Evolutionary conservation across 768 basidiomycete species (phyloP).

Genomic region (Phlebiopsis flavidoalba): DNA sequence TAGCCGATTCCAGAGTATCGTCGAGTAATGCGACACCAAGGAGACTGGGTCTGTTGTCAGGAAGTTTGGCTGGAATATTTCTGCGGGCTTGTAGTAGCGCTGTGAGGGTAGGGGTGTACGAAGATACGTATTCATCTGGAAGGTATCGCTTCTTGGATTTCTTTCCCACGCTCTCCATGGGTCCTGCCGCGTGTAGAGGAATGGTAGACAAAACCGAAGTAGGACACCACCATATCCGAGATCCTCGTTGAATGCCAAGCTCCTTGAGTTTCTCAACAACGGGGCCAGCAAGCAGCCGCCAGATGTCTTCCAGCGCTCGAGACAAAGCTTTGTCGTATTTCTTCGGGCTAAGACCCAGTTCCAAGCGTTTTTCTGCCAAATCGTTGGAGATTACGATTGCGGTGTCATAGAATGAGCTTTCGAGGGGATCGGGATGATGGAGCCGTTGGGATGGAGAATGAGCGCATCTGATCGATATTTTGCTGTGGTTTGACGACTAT

Average conservation of each 20-base stretch:
- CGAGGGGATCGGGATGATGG: constrained; percentile 5
- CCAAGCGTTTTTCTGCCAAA: too few species aligned
- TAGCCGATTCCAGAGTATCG: not conserved
- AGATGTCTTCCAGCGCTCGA: not conserved
- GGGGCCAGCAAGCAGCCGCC: not conserved
- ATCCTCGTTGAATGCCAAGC: not conserved
- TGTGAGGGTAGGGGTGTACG: constrained; percentile 25
- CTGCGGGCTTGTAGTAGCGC: constrained; percentile 13
- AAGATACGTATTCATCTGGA: constrained; percentile 21
- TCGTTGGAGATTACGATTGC: too few species aligned
- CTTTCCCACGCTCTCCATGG: too few species aligned
- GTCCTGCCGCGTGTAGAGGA: constrained; percentile 30
- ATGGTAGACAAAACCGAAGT: constrained; percentile 26
- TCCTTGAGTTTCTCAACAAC: not conserved
- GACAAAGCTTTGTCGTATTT: not conserved
- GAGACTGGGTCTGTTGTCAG: constrained; percentile 2
- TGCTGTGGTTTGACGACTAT: constrained; percentile 30
- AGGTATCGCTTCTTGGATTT: constrained; percentile 2
- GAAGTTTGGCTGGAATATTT: not conserved
- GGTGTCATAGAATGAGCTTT: not conserved
- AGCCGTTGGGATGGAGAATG: constrained; percentile 15
- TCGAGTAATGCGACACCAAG: not conserved
- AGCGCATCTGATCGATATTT: constrained; percentile 33
- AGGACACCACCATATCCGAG: constrained; percentile 23
- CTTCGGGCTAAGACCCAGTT: not conserved